These are phyloP conservation scores for Lipomyces oligophaga DNA, from an alignment of 805 yeast species.

Conservation along the genomic window DNA sequence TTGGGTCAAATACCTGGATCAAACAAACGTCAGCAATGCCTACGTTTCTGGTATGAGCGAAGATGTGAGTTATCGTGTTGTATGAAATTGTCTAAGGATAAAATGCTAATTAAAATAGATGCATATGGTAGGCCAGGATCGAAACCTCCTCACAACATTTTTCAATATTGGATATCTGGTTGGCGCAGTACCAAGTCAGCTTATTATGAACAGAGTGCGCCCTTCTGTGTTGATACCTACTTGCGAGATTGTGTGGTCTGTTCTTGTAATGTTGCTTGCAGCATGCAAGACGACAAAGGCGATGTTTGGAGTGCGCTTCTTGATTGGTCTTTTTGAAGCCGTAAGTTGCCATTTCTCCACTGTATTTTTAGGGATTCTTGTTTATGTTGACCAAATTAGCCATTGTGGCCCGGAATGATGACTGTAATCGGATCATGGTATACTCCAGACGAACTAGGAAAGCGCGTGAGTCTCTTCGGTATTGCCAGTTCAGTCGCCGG, in stretches of 20 bases:
- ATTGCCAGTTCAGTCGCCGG: constrained; percentile 8
- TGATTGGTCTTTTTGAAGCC: constrained; percentile 58
- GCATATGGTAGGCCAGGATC: constrained; percentile 56
- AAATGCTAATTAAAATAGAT: constrained; percentile 62
- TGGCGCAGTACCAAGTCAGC: constrained; percentile 13
- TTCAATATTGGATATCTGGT: constrained; percentile 17
- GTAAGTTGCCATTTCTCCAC: constrained; percentile 53
- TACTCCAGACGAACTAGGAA: constrained; percentile 51
- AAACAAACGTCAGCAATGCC: constrained; percentile 58
- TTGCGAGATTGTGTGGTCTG: constrained; percentile 16
- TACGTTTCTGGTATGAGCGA: constrained; percentile 60
- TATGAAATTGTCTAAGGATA: constrained; percentile 59
- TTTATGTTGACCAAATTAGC: background rate
- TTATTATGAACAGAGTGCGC: constrained; percentile 12
- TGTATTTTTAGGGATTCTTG: constrained; percentile 34
- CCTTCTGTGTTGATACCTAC: constrained; percentile 18
- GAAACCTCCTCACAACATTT: constrained; percentile 42
- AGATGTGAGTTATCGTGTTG: constrained; percentile 36
- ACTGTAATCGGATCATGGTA: constrained; percentile 51
- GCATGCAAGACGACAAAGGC: constrained; percentile 5
- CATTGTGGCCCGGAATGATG: constrained; percentile 45
- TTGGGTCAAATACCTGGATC: constrained; percentile 53
- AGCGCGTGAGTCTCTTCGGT: constrained; percentile 15
- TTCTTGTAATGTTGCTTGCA: constrained; percentile 12
- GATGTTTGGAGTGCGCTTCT: constrained; percentile 59